Conservation (phyloP, 2,329 filamentous ascomycete genomes). For the Incumbomyces lentus region DNA sequence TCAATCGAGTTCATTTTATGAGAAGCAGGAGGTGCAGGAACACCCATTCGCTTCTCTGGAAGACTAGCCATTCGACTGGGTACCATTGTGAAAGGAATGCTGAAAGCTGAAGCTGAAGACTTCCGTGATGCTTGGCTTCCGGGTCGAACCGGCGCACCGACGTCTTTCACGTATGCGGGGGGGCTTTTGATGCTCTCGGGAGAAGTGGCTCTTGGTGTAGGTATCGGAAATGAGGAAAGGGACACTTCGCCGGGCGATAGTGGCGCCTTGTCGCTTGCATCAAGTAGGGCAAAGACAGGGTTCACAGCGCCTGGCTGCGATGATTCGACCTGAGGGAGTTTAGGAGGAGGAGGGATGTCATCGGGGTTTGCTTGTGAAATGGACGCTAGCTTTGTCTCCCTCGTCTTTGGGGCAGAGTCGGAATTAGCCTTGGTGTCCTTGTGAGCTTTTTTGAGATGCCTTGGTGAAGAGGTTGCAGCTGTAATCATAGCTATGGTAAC, state of each 20-base stretch:
- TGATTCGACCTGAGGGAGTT: neutral
- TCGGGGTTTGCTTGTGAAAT: neutral
- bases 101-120: slow-evolving; percentile 3
- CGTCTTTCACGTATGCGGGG: slow-evolving; percentile 3
- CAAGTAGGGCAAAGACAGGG: neutral
- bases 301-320: neutral
- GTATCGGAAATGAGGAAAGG: slow-evolving; percentile 3
- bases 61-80: neutral
- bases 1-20: neutral
- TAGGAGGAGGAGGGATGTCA: neutral
- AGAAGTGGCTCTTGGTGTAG: neutral
- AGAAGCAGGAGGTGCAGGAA: neutral
- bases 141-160: neutral
- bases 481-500: slow-evolving; percentile 4
- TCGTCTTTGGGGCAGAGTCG: neutral
- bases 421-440: neutral
- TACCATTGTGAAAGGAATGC: slow-evolving; percentile 7
- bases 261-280: neutral
- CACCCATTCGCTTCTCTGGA: neutral
- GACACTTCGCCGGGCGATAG: slow-evolving; percentile 5
- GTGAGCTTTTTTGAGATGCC: neutral
- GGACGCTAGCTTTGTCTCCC: neutral
- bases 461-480: neutral
- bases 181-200: slow-evolving; percentile 1
- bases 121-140: neutral